phyloP scores from a whole-genome alignment of 306 rosid species.

The Urtica urens region DNA sequence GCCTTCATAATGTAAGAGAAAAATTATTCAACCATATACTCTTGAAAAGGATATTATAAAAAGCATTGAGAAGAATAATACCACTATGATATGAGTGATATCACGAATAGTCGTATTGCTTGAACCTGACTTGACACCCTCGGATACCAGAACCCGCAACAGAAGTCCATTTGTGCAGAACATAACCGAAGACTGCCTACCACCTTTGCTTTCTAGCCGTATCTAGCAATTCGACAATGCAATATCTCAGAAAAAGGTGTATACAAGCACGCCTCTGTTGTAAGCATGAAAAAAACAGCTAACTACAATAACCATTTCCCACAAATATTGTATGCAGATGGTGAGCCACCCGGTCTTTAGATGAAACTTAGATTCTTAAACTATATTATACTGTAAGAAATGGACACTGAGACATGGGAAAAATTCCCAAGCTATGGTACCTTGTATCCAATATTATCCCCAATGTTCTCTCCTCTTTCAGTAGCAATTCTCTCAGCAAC shows the following conservation, averaged over 20 bases:
- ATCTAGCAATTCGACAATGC: conserved; percentile 42
- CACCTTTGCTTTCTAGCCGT: conserved; percentile 83
- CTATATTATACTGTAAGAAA: neutral
- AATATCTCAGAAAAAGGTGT: conserved; percentile 7
- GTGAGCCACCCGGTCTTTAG: too few relatives aligned
- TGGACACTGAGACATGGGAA: conserved; percentile 1
- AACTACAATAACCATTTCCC: neutral
- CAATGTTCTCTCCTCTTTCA: conserved; percentile 78
- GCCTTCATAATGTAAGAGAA: neutral
- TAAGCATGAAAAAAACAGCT: neutral
- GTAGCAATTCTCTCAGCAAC: conserved; percentile 82
- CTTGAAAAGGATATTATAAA: conserved; percentile 6
- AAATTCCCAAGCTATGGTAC: conserved; percentile 32
- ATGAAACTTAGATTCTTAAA: too few relatives aligned
- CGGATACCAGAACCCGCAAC: conserved; percentile 63
- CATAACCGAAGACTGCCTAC: conserved; percentile 65
- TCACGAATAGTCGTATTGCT: conserved; percentile 31
- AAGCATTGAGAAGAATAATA: conserved; percentile 23
- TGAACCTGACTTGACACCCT: conserved; percentile 20
- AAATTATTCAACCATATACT: neutral
- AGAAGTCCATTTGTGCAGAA: conserved; percentile 88
- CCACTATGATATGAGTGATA: conserved; percentile 90
- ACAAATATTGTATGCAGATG: too few relatives aligned
- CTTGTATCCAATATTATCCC: conserved; percentile 83
- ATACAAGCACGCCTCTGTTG: neutral